Evolutionary conservation across 176 grass and related monocot species (phyloP).

Genomic region (Alloteropsis semialata): DNA sequence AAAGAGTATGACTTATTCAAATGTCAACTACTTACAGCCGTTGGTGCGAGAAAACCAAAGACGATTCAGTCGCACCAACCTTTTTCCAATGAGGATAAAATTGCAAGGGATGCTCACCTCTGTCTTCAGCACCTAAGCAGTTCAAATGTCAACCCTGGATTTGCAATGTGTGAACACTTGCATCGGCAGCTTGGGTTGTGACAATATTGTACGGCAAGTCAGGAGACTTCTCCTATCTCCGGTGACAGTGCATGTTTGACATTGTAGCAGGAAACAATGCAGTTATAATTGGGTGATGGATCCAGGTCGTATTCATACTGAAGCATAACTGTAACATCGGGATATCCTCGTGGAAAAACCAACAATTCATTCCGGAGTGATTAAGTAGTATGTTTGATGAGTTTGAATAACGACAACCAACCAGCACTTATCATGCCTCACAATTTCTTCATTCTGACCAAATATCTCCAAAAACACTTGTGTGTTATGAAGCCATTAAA

Average conservation of each 20-base stretch:
- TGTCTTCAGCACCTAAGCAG: slow-evolving; percentile 5
- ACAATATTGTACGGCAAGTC: slow-evolving; percentile 29
- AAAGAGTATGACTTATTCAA: slow-evolving; percentile 27
- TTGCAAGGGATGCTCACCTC: slow-evolving; percentile 1
- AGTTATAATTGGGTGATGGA: neutral
- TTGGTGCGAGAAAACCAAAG: slow-evolving; percentile 32
- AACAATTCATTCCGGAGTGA: neutral
- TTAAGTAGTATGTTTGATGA: neutral
- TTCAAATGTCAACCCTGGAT: slow-evolving; percentile 22
- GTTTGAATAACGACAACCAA: slow-evolving; percentile 6
- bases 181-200: slow-evolving; percentile 31
- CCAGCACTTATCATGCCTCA: neutral
- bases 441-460: neutral
- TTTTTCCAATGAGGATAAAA: slow-evolving; percentile 13
- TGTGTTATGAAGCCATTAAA: neutral
- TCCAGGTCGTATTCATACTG: slow-evolving; percentile 33
- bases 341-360: neutral
- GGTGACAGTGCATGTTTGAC: slow-evolving; percentile 42
- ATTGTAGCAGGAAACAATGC: slow-evolving; percentile 30
- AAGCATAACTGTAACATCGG: slow-evolving; percentile 1
- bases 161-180: slow-evolving; percentile 32
- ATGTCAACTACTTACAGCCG: slow-evolving; percentile 45
- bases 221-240: slow-evolving; percentile 13
- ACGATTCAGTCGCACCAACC: slow-evolving; percentile 15
- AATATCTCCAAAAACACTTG: neutral